Conservation (phyloP, 129 eudicot genomes). For the Flaveria trinervia region DNA sequence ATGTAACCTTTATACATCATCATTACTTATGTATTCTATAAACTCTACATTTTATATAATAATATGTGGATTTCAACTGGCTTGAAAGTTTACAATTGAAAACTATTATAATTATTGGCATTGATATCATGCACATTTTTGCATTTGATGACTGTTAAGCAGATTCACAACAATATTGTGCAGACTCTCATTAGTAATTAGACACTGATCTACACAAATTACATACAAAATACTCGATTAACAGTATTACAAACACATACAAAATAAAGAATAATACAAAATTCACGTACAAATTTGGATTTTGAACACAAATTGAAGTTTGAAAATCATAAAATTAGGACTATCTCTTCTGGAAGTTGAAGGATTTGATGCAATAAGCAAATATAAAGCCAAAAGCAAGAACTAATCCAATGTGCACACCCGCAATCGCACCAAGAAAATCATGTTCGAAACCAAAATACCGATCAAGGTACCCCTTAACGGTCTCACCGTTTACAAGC, state of each 20-base stretch:
- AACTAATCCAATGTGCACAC: conserved; percentile 35
- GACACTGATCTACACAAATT: not conserved
- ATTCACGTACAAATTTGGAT: not conserved
- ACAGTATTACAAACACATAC: not conserved
- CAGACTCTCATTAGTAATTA: too few relatives aligned
- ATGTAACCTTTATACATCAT: too few relatives aligned
- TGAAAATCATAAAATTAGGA: not conserved
- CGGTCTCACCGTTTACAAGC: conserved; percentile 23
- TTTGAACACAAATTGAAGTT: not conserved
- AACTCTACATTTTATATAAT: too few relatives aligned
- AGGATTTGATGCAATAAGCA: conserved; percentile 44
- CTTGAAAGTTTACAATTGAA: too few relatives aligned
- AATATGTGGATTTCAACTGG: too few relatives aligned
- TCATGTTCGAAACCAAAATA: conserved; percentile 50
- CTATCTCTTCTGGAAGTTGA: conserved; percentile 63
- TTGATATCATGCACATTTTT: too few relatives aligned
- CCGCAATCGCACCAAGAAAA: conserved; percentile 46
- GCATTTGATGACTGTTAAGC: too few relatives aligned
- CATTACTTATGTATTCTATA: too few relatives aligned
- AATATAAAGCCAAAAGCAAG: conserved; percentile 37
- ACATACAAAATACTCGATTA: not conserved
- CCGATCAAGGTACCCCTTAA: conserved; percentile 35
- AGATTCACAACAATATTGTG: too few relatives aligned
- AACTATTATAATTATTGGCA: too few relatives aligned
- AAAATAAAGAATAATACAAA: not conserved